Conservation (phyloP, 2,329 filamentous ascomycete genomes). For the Lasiodiplodia sp. region DNA sequence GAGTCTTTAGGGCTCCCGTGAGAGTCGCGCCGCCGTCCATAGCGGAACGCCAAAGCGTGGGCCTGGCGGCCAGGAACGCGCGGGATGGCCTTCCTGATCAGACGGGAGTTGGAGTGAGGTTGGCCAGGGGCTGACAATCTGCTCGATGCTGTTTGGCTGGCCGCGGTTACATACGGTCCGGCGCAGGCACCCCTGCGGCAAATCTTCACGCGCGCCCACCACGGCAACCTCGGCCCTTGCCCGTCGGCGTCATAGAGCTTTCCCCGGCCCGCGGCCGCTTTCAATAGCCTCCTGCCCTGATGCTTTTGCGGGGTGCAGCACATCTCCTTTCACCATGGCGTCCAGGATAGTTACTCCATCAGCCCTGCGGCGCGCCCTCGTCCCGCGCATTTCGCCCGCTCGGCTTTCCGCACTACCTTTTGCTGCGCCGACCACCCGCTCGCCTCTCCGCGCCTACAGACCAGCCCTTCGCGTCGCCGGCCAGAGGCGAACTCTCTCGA, state of each 20-base stretch:
- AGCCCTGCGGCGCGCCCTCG: slow-evolving; percentile 24
- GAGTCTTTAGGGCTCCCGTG: background rate
- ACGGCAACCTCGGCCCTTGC: slow-evolving; percentile 28
- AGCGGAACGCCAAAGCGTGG: background rate
- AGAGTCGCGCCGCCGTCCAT: background rate
- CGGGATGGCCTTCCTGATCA: background rate
- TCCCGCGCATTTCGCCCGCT: background rate
- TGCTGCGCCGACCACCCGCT: background rate
- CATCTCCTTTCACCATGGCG: slow-evolving; percentile 24
- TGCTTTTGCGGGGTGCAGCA: slow-evolving; percentile 15
- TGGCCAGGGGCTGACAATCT: slow-evolving; percentile 26
- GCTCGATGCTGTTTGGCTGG: slow-evolving; percentile 23
- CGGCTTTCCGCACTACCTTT: slow-evolving; percentile 8
- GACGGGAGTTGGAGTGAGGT: slow-evolving; percentile 3
- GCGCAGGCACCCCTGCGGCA: slow-evolving; percentile 18
- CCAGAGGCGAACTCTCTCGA: slow-evolving; percentile 47
- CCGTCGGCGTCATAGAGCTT: slow-evolving; percentile 28
- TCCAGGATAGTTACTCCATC: slow-evolving; percentile 27
- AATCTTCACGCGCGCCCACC: slow-evolving; percentile 19
- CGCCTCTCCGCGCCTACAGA: slow-evolving; percentile 33
- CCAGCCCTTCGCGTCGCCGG: slow-evolving; percentile 47
- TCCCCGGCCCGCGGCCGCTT: background rate
- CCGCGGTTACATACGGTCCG: slow-evolving; percentile 11
- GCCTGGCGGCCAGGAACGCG: background rate
- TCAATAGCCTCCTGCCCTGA: slow-evolving; percentile 22